A percentile compares a stretch with the other conserved stretches of the same genome.
phyloP scores from a whole-genome alignment of 495 filamentous ascomycete species.

The Penicillium malachiteum region DNA sequence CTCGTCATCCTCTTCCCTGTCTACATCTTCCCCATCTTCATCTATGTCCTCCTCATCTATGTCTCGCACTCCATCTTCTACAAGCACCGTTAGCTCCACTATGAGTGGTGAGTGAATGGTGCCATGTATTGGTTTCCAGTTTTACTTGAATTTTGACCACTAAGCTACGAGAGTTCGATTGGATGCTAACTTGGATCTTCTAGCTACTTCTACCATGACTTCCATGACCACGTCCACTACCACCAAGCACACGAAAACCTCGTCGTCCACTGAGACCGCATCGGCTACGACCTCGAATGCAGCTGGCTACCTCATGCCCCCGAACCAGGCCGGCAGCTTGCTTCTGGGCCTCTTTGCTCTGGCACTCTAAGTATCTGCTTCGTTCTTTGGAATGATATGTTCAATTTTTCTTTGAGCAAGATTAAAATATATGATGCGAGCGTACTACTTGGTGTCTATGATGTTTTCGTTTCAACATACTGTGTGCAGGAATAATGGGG shows the following conservation, averaged over 20 bases:
- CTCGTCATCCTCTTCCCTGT: constrained; percentile 4
- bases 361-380: constrained; percentile 10
- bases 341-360: constrained; percentile 25
- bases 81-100: constrained; percentile 12
- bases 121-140: constrained; percentile 11
- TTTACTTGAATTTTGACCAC: not conserved
- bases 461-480: not conserved
- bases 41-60: constrained; percentile 8
- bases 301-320: constrained; percentile 28
- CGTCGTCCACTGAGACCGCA: constrained; percentile 14
- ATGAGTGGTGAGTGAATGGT: constrained; percentile 20
- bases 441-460: not conserved
- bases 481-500: not conserved
- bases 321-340: constrained; percentile 24
- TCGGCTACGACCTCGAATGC: constrained; percentile 19
- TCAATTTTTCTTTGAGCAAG: not conserved
- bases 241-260: constrained; percentile 6
- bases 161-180: not conserved
- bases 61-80: constrained; percentile 5
- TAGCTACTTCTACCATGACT: not conserved
- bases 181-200: not conserved
- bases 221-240: constrained; percentile 15
- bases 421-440: constrained; percentile 5
- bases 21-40: constrained; percentile 6
- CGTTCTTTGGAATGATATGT: not conserved